phyloP scores from a whole-genome alignment of 2,329 filamentous ascomycete genomes.

The Paecilomyces formosus region DNA sequence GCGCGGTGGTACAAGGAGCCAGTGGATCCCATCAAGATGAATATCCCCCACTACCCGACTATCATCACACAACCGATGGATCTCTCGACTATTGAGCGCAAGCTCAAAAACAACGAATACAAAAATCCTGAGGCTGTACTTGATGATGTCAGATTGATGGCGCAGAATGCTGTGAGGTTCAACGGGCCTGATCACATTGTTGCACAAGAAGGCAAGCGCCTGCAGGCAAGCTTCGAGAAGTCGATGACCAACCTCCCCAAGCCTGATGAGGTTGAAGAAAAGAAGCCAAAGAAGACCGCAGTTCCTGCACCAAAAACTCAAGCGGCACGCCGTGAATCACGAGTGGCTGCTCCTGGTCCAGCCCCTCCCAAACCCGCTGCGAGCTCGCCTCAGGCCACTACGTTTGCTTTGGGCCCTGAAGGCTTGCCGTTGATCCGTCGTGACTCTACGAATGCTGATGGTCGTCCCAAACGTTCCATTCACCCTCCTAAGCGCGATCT shows the following conservation, averaged over 20 bases:
- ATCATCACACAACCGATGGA: constrained; percentile 77
- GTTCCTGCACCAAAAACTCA: constrained; percentile 31
- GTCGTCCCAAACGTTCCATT: constrained; percentile 85
- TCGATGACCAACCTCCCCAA: constrained; percentile 55
- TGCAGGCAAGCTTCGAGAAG: constrained; percentile 53
- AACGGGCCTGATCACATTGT: constrained; percentile 74
- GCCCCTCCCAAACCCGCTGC: constrained; percentile 25
- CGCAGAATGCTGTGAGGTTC: constrained; percentile 71
- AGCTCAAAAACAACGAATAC: constrained; percentile 66
- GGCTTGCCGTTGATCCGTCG: constrained; percentile 77
- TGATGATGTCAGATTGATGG: constrained; percentile 67
- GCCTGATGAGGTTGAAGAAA: constrained; percentile 53
- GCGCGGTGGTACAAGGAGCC: constrained; percentile 69
- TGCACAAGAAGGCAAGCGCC: constrained; percentile 57
- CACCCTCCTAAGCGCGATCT: constrained; percentile 89
- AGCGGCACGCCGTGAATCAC: constrained; percentile 42
- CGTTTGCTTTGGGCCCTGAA: constrained; percentile 70
- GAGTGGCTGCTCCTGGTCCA: constrained; percentile 32
- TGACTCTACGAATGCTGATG: constrained; percentile 70
- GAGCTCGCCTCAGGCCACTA: constrained; percentile 37
- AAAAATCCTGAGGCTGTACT: constrained; percentile 63
- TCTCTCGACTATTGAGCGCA: constrained; percentile 71
- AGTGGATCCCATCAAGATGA: constrained; percentile 68
- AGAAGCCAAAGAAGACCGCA: constrained; percentile 44
- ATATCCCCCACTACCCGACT: constrained; percentile 65